Evolutionary conservation across 306 rosid species (phyloP).

Genomic region (Pueraria montana): DNA sequence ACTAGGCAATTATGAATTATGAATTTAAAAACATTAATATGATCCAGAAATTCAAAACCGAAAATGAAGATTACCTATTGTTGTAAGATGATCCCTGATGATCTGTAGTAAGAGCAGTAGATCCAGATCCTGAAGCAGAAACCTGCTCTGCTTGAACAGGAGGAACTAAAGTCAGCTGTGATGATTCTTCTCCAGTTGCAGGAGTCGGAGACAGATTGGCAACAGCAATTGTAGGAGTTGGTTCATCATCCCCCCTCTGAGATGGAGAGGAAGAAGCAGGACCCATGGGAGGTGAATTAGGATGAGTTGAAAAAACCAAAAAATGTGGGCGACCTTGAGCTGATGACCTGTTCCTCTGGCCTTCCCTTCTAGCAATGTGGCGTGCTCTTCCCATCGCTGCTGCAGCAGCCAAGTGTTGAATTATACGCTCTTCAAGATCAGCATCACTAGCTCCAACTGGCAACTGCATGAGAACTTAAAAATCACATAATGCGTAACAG

Average conservation of each 20-base stretch:
- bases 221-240: conserved; percentile 59
- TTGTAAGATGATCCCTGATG: conserved; percentile 68
- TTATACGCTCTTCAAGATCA: conserved; percentile 96
- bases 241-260: conserved; percentile 78
- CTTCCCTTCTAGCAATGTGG: conserved; percentile 92
- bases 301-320: conserved; percentile 84
- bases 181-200: conserved; percentile 67
- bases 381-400: conserved; percentile 99
- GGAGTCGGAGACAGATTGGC: conserved; percentile 59
- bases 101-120: conserved; percentile 52
- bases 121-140: conserved; percentile 75
- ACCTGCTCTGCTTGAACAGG: conserved; percentile 61
- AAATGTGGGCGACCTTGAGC: conserved; percentile 91
- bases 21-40: conserved; percentile 16
- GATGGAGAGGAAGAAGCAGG: conserved; percentile 73
- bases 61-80: conserved; percentile 55
- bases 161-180: conserved; percentile 59
- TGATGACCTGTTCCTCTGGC: conserved; percentile 86
- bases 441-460: conserved; percentile 93
- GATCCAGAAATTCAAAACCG: conserved; percentile 28
- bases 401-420: conserved; percentile 98
- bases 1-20: neutral
- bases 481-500: conserved; percentile 42
- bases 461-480: conserved; percentile 65
- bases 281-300: conserved; percentile 67